These are phyloP conservation scores for Solanum habrochaites DNA, from an alignment of 257 asterid species.

Conservation along the genomic window DNA sequence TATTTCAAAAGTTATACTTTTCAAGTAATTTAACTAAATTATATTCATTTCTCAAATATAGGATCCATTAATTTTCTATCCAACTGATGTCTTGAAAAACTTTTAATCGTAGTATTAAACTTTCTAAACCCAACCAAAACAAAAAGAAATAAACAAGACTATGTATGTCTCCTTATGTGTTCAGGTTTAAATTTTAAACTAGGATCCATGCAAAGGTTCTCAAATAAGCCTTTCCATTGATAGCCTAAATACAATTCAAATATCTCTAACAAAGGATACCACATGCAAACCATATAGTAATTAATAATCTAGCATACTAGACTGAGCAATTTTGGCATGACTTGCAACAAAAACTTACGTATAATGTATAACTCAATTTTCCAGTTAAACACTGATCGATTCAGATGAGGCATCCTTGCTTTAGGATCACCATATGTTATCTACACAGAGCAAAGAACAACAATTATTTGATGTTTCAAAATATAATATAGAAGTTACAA, in stretches of 20 bases:
- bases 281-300: neutral
- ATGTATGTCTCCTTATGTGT: neutral
- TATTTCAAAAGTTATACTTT: neutral
- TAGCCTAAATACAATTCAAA: neutral
- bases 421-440: conserved; percentile 96
- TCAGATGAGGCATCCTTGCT: conserved; percentile 78
- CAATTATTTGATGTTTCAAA: conserved; percentile 1
- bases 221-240: neutral
- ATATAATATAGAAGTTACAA: neutral
- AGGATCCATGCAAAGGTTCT: neutral
- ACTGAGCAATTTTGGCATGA: neutral
- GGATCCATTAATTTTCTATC: neutral
- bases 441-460: conserved; percentile 33
- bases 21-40: neutral
- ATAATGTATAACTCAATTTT: conserved; percentile 64
- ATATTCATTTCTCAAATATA: neutral
- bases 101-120: neutral
- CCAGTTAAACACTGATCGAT: conserved; percentile 72
- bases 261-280: neutral
- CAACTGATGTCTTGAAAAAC: neutral
- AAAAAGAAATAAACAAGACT: neutral
- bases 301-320: neutral
- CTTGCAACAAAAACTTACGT: conserved; percentile 45
- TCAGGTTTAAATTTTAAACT: neutral
- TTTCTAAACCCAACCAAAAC: neutral